Evolutionary conservation across 192 early-diverging fungal genomes (phyloP).

Genomic region (Podila clonocystis): DNA sequence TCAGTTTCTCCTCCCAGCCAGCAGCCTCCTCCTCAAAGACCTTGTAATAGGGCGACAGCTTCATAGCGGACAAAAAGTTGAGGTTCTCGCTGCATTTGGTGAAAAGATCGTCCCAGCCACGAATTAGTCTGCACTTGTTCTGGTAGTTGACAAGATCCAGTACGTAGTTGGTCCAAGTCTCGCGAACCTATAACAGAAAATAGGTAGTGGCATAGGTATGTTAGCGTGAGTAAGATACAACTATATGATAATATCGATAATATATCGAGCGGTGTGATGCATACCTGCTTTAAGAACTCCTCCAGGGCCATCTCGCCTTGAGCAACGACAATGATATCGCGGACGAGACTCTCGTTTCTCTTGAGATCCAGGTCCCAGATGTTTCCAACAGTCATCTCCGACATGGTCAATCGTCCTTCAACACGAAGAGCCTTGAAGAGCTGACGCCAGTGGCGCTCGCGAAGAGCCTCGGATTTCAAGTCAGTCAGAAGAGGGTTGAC

Average conservation of each 20-base stretch:
- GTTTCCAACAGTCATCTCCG: slow-evolving; percentile 93
- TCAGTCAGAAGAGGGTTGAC: slow-evolving; percentile 84
- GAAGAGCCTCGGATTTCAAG: slow-evolving; percentile 95
- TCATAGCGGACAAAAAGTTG: slow-evolving; percentile 96
- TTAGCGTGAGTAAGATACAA: not conserved
- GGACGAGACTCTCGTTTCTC: slow-evolving; percentile 86
- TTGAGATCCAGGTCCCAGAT: slow-evolving; percentile 95
- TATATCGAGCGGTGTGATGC: not conserved
- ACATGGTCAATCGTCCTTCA: slow-evolving; percentile 71
- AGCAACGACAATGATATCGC: slow-evolving; percentile 90
- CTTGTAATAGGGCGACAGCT: slow-evolving; percentile 96
- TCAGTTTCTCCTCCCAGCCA: slow-evolving; percentile 97
- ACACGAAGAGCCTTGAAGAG: slow-evolving; percentile 87
- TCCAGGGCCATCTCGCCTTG: slow-evolving; percentile 99
- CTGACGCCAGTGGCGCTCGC: slow-evolving; percentile 97
- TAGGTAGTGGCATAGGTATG: not conserved
- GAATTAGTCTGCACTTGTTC: slow-evolving; percentile 96
- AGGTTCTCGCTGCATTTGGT: slow-evolving; percentile 96
- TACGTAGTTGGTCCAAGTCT: slow-evolving; percentile 92
- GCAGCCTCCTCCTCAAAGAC: slow-evolving; percentile 98
- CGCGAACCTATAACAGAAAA: slow-evolving; percentile 59
- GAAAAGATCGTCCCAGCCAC: slow-evolving; percentile 99
- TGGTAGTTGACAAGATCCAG: slow-evolving; percentile 98
- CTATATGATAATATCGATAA: not conserved
- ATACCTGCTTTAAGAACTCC: slow-evolving; percentile 90